Conservation (phyloP, 2,329 filamentous ascomycete species). For the Cryphonectria radicalis region DNA sequence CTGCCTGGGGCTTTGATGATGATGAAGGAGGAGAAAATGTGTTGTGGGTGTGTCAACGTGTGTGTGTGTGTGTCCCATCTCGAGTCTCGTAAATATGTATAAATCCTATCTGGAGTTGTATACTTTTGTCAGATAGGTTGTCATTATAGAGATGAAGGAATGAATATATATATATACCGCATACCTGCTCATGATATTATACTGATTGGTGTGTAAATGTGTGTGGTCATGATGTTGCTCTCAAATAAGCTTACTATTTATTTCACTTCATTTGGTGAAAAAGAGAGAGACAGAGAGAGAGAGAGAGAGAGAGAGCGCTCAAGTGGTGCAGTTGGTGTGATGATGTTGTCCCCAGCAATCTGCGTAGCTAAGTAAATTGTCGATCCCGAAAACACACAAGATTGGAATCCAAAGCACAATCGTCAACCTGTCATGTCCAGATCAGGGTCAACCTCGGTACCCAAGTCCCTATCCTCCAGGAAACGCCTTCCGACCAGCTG, state of each 20-base stretch:
- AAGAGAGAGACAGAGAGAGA: neutral
- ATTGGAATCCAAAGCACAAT: neutral
- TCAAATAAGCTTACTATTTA: neutral
- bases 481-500: constrained; percentile 72
- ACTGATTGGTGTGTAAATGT: neutral
- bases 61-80: neutral
- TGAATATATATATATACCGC: neutral
- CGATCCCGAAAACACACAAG: neutral
- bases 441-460: constrained; percentile 76
- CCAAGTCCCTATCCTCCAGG: constrained; percentile 79
- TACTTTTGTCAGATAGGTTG: constrained; percentile 4
- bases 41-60: neutral
- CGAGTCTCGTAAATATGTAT: constrained; percentile 1
- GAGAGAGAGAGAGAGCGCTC: neutral
- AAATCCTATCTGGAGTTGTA: neutral
- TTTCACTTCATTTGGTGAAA: neutral
- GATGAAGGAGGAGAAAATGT: neutral
- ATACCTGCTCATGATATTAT: neutral
- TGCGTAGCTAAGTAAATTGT: neutral
- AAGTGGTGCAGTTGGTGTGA: neutral
- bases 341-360: neutral
- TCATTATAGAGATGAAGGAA: constrained; percentile 6
- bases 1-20: neutral
- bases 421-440: constrained; percentile 46
- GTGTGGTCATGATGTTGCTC: neutral